These are phyloP conservation scores for Pythium biforme DNA, from an alignment of 352 stramenopile genomes.

Conservation along the genomic window DNA sequence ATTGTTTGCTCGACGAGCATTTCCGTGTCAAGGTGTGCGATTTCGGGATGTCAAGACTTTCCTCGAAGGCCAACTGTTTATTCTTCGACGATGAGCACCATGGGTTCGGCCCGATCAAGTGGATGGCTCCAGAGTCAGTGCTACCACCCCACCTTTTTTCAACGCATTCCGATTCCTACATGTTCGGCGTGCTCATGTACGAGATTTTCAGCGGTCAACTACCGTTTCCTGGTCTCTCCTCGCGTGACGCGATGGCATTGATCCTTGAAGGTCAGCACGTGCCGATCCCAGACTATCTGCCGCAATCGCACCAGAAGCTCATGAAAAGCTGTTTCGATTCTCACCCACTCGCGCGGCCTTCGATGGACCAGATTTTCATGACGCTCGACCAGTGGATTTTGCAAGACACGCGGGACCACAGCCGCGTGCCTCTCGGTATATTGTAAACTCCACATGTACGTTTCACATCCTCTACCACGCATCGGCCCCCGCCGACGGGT, in stretches of 20 bases:
- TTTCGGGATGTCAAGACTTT: constrained; percentile 60
- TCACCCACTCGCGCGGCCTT: constrained; percentile 51
- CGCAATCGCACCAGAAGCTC: constrained; percentile 39
- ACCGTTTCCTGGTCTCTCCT: constrained; percentile 54
- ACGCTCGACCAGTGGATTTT: constrained; percentile 62
- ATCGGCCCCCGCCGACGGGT: constrained; percentile 4
- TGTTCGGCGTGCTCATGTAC: constrained; percentile 74
- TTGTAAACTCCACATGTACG: constrained; percentile 17
- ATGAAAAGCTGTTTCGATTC: constrained; percentile 65
- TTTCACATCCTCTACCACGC: constrained; percentile 8
- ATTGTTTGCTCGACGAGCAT: constrained; percentile 60
- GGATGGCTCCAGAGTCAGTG: constrained; percentile 73
- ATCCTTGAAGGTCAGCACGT: constrained; percentile 70
- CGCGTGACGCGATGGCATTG: constrained; percentile 52
- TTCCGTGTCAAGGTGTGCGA: constrained; percentile 74
- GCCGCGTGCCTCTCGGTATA: constrained; percentile 15
- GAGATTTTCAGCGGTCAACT: constrained; percentile 66
- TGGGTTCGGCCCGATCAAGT: constrained; percentile 70
- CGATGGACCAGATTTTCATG: constrained; percentile 65
- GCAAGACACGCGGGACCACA: constrained; percentile 39
- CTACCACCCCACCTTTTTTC: constrained; percentile 68
- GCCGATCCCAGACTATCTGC: constrained; percentile 44
- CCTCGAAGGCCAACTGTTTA: constrained; percentile 31
- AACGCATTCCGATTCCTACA: constrained; percentile 69
- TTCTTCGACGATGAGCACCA: constrained; percentile 57